Conservation (phyloP, 345 rosid genomes). For the Eucalyptus globulus region DNA sequence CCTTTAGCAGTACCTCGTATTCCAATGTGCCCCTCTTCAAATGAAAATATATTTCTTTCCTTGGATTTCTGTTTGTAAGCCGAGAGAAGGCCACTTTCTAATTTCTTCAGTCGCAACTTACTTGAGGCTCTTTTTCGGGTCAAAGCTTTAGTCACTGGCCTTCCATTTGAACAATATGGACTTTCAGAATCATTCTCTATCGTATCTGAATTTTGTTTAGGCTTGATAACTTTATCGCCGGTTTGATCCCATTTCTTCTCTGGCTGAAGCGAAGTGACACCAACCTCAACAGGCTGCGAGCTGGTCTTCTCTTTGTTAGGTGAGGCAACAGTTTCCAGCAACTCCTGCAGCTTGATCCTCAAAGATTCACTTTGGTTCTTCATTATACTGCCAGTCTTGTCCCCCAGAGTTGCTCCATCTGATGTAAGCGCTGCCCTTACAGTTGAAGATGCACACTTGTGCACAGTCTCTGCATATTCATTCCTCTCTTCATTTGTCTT, state of each 20-base stretch:
- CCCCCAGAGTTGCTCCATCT: slow-evolving; percentile 11
- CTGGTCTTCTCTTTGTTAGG: slow-evolving; percentile 35
- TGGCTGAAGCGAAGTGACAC: slow-evolving; percentile 15
- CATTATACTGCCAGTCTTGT: slow-evolving; percentile 19
- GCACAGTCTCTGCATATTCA: slow-evolving; percentile 18
- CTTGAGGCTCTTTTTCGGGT: slow-evolving; percentile 25
- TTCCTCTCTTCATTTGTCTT: slow-evolving; percentile 22
- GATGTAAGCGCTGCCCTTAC: slow-evolving; percentile 14
- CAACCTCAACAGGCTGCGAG: slow-evolving; percentile 21
- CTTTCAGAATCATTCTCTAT: slow-evolving; percentile 76
- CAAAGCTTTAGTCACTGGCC: slow-evolving; percentile 57
- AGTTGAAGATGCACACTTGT: slow-evolving; percentile 35
- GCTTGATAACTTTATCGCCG: slow-evolving; percentile 16
- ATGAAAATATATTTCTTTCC: slow-evolving; percentile 32
- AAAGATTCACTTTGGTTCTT: slow-evolving; percentile 42
- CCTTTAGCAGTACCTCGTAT: slow-evolving; percentile 9
- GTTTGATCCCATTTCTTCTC: slow-evolving; percentile 8
- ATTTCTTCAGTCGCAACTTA: slow-evolving; percentile 11
- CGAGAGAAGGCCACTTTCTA: slow-evolving; percentile 16
- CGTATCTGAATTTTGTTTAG: slow-evolving; percentile 50
- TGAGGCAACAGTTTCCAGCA: slow-evolving; percentile 57
- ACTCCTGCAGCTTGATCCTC: slow-evolving; percentile 66
- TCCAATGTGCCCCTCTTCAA: slow-evolving; percentile 35
- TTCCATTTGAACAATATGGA: slow-evolving; percentile 28
- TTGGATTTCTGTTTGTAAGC: slow-evolving; percentile 9